phyloP scores from a whole-genome alignment of 805 yeast genomes.

The Danielozyma ontarioensis region DNA sequence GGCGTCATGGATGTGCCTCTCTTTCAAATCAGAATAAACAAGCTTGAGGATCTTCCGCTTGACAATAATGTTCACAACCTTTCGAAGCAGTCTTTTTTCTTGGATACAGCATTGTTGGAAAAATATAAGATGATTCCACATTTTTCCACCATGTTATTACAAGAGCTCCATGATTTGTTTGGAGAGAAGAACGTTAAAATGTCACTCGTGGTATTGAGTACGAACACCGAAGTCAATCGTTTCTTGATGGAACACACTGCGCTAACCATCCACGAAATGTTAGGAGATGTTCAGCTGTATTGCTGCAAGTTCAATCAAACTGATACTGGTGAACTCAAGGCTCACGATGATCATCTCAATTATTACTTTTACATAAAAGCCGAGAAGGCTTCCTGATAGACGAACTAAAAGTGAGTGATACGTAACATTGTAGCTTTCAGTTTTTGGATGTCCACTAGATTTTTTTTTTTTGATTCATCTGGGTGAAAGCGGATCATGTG shows the following conservation, averaged over 20 bases:
- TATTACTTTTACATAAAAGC: conserved; percentile 23
- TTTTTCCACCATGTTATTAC: conserved; percentile 16
- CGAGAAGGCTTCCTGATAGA: conserved; percentile 14
- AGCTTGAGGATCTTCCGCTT: neutral
- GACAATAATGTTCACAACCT: neutral
- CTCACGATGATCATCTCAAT: conserved; percentile 10
- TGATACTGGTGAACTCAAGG: conserved; percentile 6
- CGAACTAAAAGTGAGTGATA: no score
- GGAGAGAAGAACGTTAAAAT: conserved; percentile 30
- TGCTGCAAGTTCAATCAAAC: conserved; percentile 14
- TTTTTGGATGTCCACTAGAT: no score
- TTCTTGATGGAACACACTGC: conserved; percentile 25
- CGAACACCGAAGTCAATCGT: conserved; percentile 24
- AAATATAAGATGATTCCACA: conserved; percentile 21
- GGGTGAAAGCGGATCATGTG: conserved; percentile 2
- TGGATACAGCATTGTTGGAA: conserved; percentile 5
- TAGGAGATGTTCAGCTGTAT: conserved; percentile 25
- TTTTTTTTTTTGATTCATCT: conserved; percentile 4
- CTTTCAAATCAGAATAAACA: neutral
- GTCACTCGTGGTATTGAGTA: conserved; percentile 22
- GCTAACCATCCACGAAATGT: conserved; percentile 25
- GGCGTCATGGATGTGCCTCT: conserved; percentile 31
- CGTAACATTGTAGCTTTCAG: no score
- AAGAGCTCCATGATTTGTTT: conserved; percentile 20
- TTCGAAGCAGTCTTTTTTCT: neutral